A percentile compares a stretch with the other conserved stretches of the same genome.
Evolutionary conservation across 257 asterid species (phyloP).

Genomic region (Hygrophila difformis): DNA sequence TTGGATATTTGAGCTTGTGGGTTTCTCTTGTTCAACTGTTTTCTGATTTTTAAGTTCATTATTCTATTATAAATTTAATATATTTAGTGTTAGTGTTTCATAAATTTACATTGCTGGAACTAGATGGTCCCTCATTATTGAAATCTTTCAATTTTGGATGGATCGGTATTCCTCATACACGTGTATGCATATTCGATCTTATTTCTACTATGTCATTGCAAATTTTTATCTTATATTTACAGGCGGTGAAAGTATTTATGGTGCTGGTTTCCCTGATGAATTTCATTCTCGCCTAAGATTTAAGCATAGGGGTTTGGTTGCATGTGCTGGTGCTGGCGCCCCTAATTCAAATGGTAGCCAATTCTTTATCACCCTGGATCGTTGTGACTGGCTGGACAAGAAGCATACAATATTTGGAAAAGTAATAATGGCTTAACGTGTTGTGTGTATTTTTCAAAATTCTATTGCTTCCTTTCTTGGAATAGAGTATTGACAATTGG

Average conservation of each 20-base stretch:
- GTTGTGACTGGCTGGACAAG: slow-evolving; percentile 85
- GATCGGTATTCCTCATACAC: slow-evolving; percentile 8
- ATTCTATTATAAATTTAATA: no score
- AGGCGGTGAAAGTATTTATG: slow-evolving; percentile 97
- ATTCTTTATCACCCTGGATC: slow-evolving; percentile 83
- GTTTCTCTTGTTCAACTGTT: slow-evolving; percentile 3
- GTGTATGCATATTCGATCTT: no score
- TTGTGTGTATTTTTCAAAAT: slow-evolving; percentile 7
- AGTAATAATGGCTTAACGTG: slow-evolving; percentile 30
- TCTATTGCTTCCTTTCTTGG: slow-evolving; percentile 13
- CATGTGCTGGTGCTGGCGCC: slow-evolving; percentile 81
- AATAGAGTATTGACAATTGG: slow-evolving; percentile 9
- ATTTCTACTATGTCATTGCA: slow-evolving; percentile 8
- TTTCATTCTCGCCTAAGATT: slow-evolving; percentile 93
- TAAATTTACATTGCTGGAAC: not conserved
- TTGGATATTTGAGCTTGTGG: slow-evolving; percentile 1
- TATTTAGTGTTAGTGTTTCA: not conserved
- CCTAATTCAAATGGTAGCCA: slow-evolving; percentile 94
- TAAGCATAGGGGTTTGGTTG: slow-evolving; percentile 96
- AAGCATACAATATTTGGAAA: slow-evolving; percentile 95
- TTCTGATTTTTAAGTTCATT: not conserved
- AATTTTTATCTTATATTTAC: slow-evolving; percentile 17
- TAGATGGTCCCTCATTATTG: not conserved
- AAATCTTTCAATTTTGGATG: not conserved
- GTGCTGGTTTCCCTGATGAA: slow-evolving; percentile 78